Percentiles rank a stretch among this genome's conserved stretches.
phyloP scores from a whole-genome alignment of 164 flowering plant genomes.

The Kalanchoe fedtschenkoi region DNA sequence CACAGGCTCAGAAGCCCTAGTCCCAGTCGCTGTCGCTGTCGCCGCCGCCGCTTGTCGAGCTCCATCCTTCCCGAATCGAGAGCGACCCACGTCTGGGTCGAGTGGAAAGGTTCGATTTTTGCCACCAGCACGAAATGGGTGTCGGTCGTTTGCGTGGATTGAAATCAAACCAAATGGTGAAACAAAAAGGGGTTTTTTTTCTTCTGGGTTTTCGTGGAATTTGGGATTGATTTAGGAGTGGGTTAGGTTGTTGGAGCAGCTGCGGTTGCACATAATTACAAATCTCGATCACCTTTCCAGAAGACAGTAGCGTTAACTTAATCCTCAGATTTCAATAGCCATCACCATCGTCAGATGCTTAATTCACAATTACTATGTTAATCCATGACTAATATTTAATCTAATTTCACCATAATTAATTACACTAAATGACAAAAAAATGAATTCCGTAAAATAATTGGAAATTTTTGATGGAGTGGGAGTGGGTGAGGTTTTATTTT shows the following conservation, averaged over 20 bases:
- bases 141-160: not conserved
- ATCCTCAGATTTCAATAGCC: not conserved
- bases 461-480: too few relatives aligned
- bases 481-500: too few relatives aligned
- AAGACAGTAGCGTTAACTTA: not conserved
- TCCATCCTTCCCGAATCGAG: conserved; percentile 1
- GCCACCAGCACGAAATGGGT: not conserved
- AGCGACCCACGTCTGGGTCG: not conserved
- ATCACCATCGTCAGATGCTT: not conserved
- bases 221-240: not conserved
- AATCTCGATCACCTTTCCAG: not conserved
- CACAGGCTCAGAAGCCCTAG: not conserved
- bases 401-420: not conserved
- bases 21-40: not conserved
- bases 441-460: too few relatives aligned
- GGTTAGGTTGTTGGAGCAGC: not conserved
- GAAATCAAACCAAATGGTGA: not conserved
- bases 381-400: not conserved
- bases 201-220: not conserved
- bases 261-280: not conserved
- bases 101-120: not conserved
- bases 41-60: too few relatives aligned
- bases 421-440: too few relatives aligned
- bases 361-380: not conserved
- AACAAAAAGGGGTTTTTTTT: not conserved